Conservation (phyloP, 768 basidiomycete genomes). For the Coprinopsis sp. region DNA sequence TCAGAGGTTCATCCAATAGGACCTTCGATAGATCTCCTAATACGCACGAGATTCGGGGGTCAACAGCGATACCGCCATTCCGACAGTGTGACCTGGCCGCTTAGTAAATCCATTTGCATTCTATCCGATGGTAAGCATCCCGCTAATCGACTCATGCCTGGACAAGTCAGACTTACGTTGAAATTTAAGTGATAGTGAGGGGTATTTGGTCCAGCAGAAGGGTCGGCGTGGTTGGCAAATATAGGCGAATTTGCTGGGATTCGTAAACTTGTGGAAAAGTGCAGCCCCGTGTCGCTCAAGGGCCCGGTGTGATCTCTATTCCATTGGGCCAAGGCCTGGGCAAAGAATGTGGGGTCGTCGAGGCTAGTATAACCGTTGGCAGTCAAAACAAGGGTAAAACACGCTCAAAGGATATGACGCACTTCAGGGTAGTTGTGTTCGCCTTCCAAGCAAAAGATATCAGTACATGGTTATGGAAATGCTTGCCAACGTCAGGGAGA, state of each 20-base stretch:
- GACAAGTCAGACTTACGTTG: slow-evolving; percentile 20
- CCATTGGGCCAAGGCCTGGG: slow-evolving; percentile 25
- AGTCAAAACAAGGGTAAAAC: background rate
- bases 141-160: background rate
- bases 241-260: slow-evolving; percentile 25
- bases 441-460: slow-evolving; percentile 19
- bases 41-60: slow-evolving; percentile 3
- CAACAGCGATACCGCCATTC: background rate
- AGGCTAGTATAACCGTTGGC: background rate
- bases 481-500: slow-evolving; percentile 33
- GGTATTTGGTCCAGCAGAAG: slow-evolving; percentile 30
- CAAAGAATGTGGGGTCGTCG: too few relatives aligned
- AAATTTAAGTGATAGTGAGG: slow-evolving; percentile 33
- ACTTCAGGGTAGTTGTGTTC: slow-evolving; percentile 20
- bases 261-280: slow-evolving; percentile 23
- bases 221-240: slow-evolving; percentile 26
- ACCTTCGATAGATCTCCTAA: background rate
- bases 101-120: too few relatives aligned
- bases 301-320: slow-evolving; percentile 17
- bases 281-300: slow-evolving; percentile 18
- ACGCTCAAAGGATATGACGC: background rate
- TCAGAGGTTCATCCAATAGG: background rate
- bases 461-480: slow-evolving; percentile 29
- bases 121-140: too few relatives aligned
- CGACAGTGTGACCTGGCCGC: too few relatives aligned